Conservation (phyloP, 768 basidiomycete species). For the Leccinum fibrillosum region DNA sequence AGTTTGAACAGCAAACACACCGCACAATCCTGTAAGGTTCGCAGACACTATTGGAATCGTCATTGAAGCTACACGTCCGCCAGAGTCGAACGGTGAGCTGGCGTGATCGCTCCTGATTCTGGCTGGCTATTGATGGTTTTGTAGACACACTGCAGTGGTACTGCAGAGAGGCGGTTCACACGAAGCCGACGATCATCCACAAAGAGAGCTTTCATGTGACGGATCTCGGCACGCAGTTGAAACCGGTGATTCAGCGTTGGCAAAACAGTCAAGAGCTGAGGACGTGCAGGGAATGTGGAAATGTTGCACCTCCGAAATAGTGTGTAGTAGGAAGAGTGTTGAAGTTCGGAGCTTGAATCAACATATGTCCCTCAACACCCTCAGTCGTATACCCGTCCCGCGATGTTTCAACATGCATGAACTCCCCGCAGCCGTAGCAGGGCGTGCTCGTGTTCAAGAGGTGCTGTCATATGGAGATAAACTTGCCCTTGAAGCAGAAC, state of each 20-base stretch:
- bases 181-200: slow-evolving; percentile 67
- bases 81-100: slow-evolving; percentile 63
- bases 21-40: slow-evolving; percentile 93
- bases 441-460: slow-evolving; percentile 35
- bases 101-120: neutral
- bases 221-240: slow-evolving; percentile 90
- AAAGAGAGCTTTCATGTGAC: slow-evolving; percentile 86
- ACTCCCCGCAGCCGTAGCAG: slow-evolving; percentile 34
- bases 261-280: slow-evolving; percentile 61
- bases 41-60: slow-evolving; percentile 90
- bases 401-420: slow-evolving; percentile 45
- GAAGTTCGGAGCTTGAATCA: slow-evolving; percentile 13
- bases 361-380: neutral
- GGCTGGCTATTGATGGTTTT: neutral
- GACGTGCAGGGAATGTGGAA: slow-evolving; percentile 70
- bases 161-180: slow-evolving; percentile 64
- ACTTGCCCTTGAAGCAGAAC: slow-evolving; percentile 13
- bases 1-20: slow-evolving; percentile 74
- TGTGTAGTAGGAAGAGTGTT: neutral
- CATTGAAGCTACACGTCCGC: slow-evolving; percentile 80
- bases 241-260: slow-evolving; percentile 88
- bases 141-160: slow-evolving; percentile 92
- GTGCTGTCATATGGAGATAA: slow-evolving; percentile 11
- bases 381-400: slow-evolving; percentile 26
- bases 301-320: slow-evolving; percentile 56